Base-by-base conservation (phyloP, 2,329 filamentous ascomycete species). In the Colletotrichum lindemuthianum region DNA sequence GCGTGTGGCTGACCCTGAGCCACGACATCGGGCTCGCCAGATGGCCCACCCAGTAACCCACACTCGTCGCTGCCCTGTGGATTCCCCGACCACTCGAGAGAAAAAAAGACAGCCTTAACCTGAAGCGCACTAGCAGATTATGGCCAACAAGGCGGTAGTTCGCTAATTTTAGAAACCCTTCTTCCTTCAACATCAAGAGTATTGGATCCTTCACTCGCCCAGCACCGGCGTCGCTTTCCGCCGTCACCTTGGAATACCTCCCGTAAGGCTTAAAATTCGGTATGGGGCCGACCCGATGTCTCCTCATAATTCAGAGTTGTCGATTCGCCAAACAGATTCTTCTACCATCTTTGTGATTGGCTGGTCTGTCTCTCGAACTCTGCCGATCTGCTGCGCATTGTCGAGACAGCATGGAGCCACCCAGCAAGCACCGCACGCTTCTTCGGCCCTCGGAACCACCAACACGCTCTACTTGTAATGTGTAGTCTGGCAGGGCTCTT, bases 11-110 rank as follows among this genome's bases (percentile, higher is more conserved):
- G 45, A 40, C 50, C 40, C 40, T 45, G 36, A 58, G 61, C 45
- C 47, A 56, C 39, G 61, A 50, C 58, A 61, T 45, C 40, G 61
- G 61, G 51, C 47, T 61, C 45, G 61, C 58, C 58, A 65, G 58
- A 61, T 56, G 57, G 50, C 57, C 57, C 58, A 65, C 50, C 50
- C 41, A 54, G 48, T 43, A 41, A n/a, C 41, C 13, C 0, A 10
- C 52, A 15, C 32, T 24, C 39, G n/a, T n/a, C 10, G 39, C 40
- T 33, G 50, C 36, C 50, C 36, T 52, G 36, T 32, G 50, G 50
- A 13, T 15, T 24, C 24, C 24, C 24, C 24, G 24, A 24, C 24
- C 24, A 24, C 24, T 24, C 24, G 24, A 24, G 5, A 5, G 5
- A 12, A 37, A 3, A 16, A 36, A 15, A 36, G 15, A 36, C n/a